Evolutionary conservation across 2,329 filamentous ascomycete genomes (phyloP), one percentile per base, ranked within the genome.

Genomic region (Phialophora tarda): DNA sequence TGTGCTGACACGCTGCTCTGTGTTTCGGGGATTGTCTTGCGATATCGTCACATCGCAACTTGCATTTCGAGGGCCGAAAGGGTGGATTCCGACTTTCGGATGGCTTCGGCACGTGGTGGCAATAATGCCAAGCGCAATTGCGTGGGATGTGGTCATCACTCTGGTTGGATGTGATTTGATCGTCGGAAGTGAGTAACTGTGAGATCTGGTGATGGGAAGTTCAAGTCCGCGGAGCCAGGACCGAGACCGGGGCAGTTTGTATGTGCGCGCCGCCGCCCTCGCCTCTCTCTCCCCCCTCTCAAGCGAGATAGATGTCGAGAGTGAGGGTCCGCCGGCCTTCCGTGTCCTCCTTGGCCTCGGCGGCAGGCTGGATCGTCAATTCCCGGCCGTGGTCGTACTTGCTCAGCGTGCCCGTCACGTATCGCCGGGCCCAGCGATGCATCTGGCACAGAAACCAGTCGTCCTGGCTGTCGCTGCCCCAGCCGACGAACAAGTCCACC

Each of bases 401-500:
- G 24, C 47, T 38, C 21, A 69, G 48, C 17, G 62, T 50, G 30
- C 67, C 64, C 14, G 56, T 34, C 21, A 69, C 64, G 53, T 67
- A 67, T 58, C 64, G 47, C 28, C 24, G 66, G 4, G 67, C 64
- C 67, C 67, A 69, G 21, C 62, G 63, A 32, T 67, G 61, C 56
- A 59, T 69, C 41, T 69, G 67, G 53, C 57, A 47, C 8, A 69
- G 47, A 28, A 69, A 69, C 67, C 67, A 69, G 38, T 69, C 64
- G 54, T 69, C 67, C 38, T 67, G 61, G 26, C 51, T 55, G 41
- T 56, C 54, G 8, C 57, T 61, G 32, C 62, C 64, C 53, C 59
- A 67, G 23, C 67, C 67, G 23, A 69, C 62, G 41, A 69, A 69
- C 38, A 69, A 23, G 8, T 67, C 62, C 12, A 65, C 64, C 24